These are phyloP conservation scores for Lactifluus hygrophoroides DNA, from an alignment of 768 basidiomycete genomes.

Conservation along the genomic window DNA sequence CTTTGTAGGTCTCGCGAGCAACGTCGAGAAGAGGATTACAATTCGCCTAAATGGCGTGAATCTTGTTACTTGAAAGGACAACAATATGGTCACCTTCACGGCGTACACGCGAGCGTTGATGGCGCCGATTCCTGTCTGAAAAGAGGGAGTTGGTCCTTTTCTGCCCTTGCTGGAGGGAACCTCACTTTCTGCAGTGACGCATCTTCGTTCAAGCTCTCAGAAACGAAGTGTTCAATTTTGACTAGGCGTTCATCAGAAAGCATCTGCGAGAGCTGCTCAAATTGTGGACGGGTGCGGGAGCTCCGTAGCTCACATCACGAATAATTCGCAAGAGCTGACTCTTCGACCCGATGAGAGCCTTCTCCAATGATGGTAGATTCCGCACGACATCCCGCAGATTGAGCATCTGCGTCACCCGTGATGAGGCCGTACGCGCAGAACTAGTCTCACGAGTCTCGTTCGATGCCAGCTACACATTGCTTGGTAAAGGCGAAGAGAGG, in stretches of 20 bases:
- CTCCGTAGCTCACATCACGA: conserved; percentile 37
- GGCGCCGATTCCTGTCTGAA: conserved; percentile 60
- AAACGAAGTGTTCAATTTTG: conserved; percentile 51
- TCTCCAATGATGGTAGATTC: conserved; percentile 53
- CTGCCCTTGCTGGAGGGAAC: neutral
- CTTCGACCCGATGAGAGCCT: conserved; percentile 48
- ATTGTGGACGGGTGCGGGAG: neutral
- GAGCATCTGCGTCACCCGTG: conserved; percentile 72
- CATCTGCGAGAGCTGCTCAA: conserved; percentile 38
- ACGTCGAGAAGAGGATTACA: conserved; percentile 83
- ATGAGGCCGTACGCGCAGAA: conserved; percentile 54
- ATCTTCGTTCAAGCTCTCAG: conserved; percentile 66
- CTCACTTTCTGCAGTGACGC: conserved; percentile 49
- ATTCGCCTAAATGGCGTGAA: conserved; percentile 43
- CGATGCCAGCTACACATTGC: conserved; percentile 48
- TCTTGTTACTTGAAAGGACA: neutral
- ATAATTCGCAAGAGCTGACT: conserved; percentile 58
- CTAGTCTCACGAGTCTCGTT: conserved; percentile 48
- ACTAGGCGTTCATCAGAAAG: conserved; percentile 64
- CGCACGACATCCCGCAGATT: conserved; percentile 65
- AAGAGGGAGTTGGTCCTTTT: neutral
- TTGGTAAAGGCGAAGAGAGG: neutral
- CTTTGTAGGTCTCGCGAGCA: conserved; percentile 89
- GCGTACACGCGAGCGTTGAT: conserved; percentile 84
- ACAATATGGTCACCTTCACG: conserved; percentile 44